Evolutionary conservation across 108 stramenopile species (phyloP), one percentile per base, ranked within the genome.

Genomic region (Conticribra guillardii): DNA sequence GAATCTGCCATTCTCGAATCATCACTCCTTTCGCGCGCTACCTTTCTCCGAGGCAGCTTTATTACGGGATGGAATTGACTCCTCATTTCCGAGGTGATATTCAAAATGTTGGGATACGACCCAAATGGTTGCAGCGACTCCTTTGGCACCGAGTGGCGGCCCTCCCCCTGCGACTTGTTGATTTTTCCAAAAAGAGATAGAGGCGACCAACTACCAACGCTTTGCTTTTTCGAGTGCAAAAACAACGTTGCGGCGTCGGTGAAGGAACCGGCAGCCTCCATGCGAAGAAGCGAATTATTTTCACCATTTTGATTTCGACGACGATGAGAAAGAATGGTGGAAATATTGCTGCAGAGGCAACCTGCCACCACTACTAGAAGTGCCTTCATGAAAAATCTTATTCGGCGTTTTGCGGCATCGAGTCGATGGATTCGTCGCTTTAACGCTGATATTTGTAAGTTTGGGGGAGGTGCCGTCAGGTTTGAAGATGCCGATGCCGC

Each of bases 51-150:
- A 4, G 91, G 88, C 71, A 83, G 79, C 47, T 66, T 56, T 11
- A 92, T 65, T 8, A 92, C 79, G 24, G 91, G 91, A 75, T 84
- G 81, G 45, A 92, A 92, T n/a, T 59, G 32, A 9, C 58, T 51
- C n/a, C 84, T 79, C 66, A 87, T 85, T 52, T 60, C 70, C 17
- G 55, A 22, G 15, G 84, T 86, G 15, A 92, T 68, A 46, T 76
- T 66, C 26, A 92, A 54, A 18, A 76, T 45, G 59, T 92, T 92
- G 2, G 91, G 91, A 67, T 92, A 92, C 0, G 71, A 41, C 32
- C 87, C 87, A 68, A 87, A 89, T 32, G 80, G 61, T 46, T 70
- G 76, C 0, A 78, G 26, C 27, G 57, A 19, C 21, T 64, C 69
- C 52, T 65, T 69, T 26, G 76, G 76, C 14, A 76, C 46, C 18